Percentiles rank a stretch among this genome's conserved stretches.
Evolutionary conservation across 1,139 yeast genomes (phyloP).

Genomic region (Yamadazyma membranifaciens): DNA sequence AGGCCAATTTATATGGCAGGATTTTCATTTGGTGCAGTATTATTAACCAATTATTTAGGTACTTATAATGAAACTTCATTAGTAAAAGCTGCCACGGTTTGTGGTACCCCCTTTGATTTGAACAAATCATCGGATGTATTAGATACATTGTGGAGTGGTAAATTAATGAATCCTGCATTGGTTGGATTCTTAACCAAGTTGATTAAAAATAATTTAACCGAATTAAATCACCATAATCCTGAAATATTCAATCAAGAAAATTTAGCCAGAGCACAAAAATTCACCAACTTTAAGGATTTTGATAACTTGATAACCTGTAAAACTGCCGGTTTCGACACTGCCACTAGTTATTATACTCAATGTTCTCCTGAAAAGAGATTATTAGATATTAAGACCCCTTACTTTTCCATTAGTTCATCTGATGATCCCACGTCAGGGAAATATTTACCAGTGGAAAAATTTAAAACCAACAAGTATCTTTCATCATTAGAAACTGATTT

Average conservation of each 20-base stretch:
- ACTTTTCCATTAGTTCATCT: slow-evolving; percentile 62
- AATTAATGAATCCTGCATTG: slow-evolving; percentile 64
- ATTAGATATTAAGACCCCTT: slow-evolving; percentile 59
- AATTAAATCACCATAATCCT: slow-evolving; percentile 41
- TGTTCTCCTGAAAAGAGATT: slow-evolving; percentile 66
- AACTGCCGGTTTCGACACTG: slow-evolving; percentile 67
- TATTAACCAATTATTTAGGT: slow-evolving; percentile 77
- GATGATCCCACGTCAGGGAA: slow-evolving; percentile 85
- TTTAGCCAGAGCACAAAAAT: slow-evolving; percentile 27
- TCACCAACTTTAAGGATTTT: slow-evolving; percentile 54
- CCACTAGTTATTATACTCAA: slow-evolving; percentile 68
- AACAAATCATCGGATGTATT: slow-evolving; percentile 54
- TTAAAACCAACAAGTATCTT: slow-evolving; percentile 30
- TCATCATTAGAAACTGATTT: slow-evolving; percentile 45
- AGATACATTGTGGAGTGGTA: slow-evolving; percentile 56
- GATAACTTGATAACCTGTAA: slow-evolving; percentile 74
- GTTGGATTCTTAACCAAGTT: slow-evolving; percentile 62
- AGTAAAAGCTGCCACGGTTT: slow-evolving; percentile 62
- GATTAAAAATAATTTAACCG: slow-evolving; percentile 59
- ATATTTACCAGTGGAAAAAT: slow-evolving; percentile 28
- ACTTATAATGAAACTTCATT: slow-evolving; percentile 46
- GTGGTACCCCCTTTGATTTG: slow-evolving; percentile 88
- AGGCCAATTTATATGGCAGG: slow-evolving; percentile 79
- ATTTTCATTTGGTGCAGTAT: slow-evolving; percentile 84
- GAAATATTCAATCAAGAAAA: slow-evolving; percentile 31